Base-by-base conservation (phyloP, 1,284 basidiomycete species). In the Thecaphora thlaspeos region DNA sequence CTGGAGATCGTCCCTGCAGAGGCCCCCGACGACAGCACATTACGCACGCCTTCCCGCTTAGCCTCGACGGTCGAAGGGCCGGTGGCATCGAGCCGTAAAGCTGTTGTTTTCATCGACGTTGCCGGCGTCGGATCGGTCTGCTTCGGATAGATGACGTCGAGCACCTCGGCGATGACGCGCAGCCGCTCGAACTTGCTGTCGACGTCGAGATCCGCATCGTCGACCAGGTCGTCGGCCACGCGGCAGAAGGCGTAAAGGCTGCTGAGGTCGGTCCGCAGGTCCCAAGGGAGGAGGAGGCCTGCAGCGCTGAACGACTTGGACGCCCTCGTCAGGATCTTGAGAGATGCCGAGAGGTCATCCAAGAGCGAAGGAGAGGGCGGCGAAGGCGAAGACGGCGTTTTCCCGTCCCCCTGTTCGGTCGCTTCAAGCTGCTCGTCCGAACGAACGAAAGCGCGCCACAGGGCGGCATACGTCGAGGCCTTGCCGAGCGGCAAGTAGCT, bases 241-340 rank as follows among this genome's bases (percentile, higher is more conserved):
- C 71, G 52, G 34, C 68, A 69, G 34, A 74, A 70, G 0, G 71
- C 71, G 38, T 74, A 74, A n/a, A 72, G 51, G 34, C 61, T 61
- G 15, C 69, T 55, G 0, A 74, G 57, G 47, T 74, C 71, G 1
- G 61, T 52, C 19, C 71, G 55, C n/a, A 74, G 55, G 30, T 74
- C 71, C 69, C 70, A 74, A 0, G 70, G 71, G 24, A 74, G 47
- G 17, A 74, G 53, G 28, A 64, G 41, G 36, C 67, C 60, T 3
- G 71, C 71, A 2, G 64, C 51, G 34, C 50, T 62, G 55, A 74
- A 74, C 14, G 64, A 68, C 45, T 66, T 68, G 37, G 66, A 69
- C 19, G 70, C 70, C 15, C 50, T 43, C n/a, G 48, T 45, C 19
- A 67, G 41, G 43, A 67, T 55, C 11, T 48, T 32, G 1, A 62